These are phyloP conservation scores for Gypsophila paniculata DNA, from an alignment of 179 eudicot genomes.

Conservation along the genomic window DNA sequence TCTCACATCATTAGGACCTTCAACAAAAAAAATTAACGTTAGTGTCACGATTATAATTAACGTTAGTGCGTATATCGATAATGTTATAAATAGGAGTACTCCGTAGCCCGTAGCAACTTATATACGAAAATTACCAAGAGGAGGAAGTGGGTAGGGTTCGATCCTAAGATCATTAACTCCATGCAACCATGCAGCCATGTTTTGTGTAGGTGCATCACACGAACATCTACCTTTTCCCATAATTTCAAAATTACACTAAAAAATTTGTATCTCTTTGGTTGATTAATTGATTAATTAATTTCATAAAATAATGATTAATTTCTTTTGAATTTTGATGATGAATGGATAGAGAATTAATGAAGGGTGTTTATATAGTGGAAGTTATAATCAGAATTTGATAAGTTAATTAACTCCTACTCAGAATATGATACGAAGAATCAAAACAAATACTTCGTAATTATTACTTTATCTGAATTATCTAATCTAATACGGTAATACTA, in stretches of 20 bases:
- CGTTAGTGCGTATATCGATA: too few species aligned
- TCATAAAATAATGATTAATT: not conserved
- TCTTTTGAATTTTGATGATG: not conserved
- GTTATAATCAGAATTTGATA: not conserved
- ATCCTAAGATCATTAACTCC: conserved; percentile 34
- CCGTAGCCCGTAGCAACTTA: too few species aligned
- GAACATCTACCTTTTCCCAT: conserved; percentile 16
- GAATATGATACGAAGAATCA: too few species aligned
- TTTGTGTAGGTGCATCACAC: conserved; percentile 10
- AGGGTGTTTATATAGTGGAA: conserved; percentile 4
- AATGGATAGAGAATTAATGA: not conserved
- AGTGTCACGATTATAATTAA: not conserved
- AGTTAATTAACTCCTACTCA: not conserved
- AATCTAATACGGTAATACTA: too few species aligned
- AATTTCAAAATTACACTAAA: not conserved
- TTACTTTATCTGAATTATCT: too few species aligned
- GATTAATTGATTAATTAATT: not conserved
- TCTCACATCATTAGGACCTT: conserved; percentile 45
- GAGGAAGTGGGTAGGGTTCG: conserved; percentile 37
- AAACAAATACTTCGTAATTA: too few species aligned
- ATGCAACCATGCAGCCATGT: conserved; percentile 38
- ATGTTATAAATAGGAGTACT: too few species aligned
- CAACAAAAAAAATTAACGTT: not conserved
- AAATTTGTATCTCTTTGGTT: not conserved
- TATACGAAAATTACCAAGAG: conserved; percentile 28